phyloP scores from a whole-genome alignment of 2,329 filamentous ascomycete species.

The Cercospora zeina region DNA sequence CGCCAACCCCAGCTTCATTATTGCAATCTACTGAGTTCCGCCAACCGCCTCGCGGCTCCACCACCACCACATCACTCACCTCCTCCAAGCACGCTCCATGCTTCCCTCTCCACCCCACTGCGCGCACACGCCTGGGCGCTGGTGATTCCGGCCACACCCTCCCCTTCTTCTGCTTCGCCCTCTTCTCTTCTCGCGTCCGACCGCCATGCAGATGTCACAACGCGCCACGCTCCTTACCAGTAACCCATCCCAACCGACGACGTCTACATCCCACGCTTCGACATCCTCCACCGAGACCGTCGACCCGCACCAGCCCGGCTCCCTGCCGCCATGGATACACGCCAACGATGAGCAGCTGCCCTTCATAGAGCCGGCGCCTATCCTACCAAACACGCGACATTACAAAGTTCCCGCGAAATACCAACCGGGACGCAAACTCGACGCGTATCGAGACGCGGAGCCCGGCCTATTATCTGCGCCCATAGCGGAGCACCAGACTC shows the following conservation, averaged over 20 bases:
- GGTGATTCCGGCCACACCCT: constrained; percentile 1
- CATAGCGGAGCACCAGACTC: constrained; percentile 38
- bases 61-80: not conserved
- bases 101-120: constrained; percentile 4
- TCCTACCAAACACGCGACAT: constrained; percentile 33
- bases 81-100: not conserved
- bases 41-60: not conserved
- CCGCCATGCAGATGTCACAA: constrained; percentile 33
- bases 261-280: constrained; percentile 15
- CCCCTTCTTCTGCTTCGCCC: not conserved
- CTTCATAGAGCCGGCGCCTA: constrained; percentile 28
- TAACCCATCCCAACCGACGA: constrained; percentile 1
- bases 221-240: constrained; percentile 19
- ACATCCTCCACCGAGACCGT: constrained; percentile 15
- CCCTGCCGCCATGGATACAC: constrained; percentile 43
- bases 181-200: constrained; percentile 7
- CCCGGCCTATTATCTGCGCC: constrained; percentile 40
- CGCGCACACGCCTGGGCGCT: constrained; percentile 4
- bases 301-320: constrained; percentile 34
- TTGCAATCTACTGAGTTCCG: constrained; percentile 7
- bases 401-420: constrained; percentile 37
- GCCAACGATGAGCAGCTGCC: constrained; percentile 36
- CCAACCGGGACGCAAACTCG: constrained; percentile 41
- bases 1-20: constrained; percentile 5
- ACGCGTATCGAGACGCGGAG: constrained; percentile 39